phyloP scores from a whole-genome alignment of 2,329 filamentous ascomycete species.

The Pseudopithomyces maydicus region DNA sequence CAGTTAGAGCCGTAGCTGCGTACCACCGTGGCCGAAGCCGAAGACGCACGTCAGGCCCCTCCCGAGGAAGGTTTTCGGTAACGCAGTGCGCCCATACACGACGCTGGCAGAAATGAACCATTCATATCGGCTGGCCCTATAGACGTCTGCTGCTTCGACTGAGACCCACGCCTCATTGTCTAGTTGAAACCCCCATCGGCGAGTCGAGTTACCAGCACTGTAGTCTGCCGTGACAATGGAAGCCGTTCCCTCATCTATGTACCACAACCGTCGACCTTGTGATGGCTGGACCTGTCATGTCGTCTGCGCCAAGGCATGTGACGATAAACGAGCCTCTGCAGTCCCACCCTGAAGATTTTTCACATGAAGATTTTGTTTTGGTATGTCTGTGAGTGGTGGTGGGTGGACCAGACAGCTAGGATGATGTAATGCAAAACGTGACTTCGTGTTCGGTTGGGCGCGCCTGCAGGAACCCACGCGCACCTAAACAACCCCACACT shows the following conservation, averaged over 20 bases:
- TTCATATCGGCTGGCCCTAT: conserved; percentile 3
- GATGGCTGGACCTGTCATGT: conserved; percentile 14
- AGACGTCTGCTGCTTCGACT: not conserved
- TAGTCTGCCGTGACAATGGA: conserved; percentile 2
- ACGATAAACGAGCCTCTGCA: not conserved
- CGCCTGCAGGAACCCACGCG: not conserved
- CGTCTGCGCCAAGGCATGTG: conserved; percentile 5
- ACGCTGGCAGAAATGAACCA: conserved; percentile 21
- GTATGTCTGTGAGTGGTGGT: not conserved
- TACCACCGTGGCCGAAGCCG: conserved; percentile 11
- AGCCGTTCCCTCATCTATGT: conserved; percentile 11
- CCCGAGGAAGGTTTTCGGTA: conserved; percentile 23
- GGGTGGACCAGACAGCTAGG: not conserved
- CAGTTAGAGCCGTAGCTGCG: conserved; percentile 1
- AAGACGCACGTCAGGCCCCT: conserved; percentile 36
- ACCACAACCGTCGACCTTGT: conserved; percentile 7
- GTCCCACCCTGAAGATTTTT: not conserved
- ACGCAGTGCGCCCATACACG: conserved; percentile 32
- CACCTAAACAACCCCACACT: not conserved
- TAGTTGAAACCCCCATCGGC: conserved; percentile 18
- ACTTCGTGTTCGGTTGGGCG: conserved; percentile 2
- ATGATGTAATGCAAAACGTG: conserved; percentile 4
- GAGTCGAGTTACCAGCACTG: not conserved
- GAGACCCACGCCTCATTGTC: conserved; percentile 11
- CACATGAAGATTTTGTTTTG: not conserved